Conservation (phyloP, 805 yeast species). For the Tetrapisispora phaffii region DNA sequence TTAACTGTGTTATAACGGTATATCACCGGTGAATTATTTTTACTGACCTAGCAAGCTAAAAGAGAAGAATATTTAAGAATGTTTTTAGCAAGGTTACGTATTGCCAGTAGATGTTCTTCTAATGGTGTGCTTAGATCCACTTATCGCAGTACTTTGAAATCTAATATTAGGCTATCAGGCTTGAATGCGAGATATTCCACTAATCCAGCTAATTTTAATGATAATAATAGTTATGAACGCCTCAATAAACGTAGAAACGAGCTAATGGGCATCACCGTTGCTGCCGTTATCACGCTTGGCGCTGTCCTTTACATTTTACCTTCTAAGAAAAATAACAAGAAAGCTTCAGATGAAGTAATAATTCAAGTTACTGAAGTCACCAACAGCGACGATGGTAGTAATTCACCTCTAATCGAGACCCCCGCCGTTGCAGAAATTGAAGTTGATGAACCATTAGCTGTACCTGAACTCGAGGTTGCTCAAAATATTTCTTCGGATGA, state of each 20-base stretch:
- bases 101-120: background rate
- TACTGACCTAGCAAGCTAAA: too few species aligned
- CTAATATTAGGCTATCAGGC: background rate
- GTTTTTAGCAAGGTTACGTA: background rate
- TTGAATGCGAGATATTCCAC: background rate
- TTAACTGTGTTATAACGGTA: too few species aligned
- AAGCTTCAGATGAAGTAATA: conserved; percentile 1
- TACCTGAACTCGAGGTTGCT: background rate
- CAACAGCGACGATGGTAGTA: conserved; percentile 3
- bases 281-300: conserved; percentile 8
- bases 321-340: conserved; percentile 1
- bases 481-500: background rate
- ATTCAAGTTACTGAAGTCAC: background rate
- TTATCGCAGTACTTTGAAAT: background rate
- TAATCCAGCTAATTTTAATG: background rate
- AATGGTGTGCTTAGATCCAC: background rate
- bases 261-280: conserved; percentile 2
- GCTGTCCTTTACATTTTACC: conserved; percentile 7
- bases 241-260: background rate
- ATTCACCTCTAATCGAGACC: background rate
- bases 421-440: background rate
- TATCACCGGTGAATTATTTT: too few species aligned
- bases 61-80: too few species aligned
- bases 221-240: background rate
- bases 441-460: background rate